phyloP scores from a whole-genome alignment of 352 stramenopile genomes.

The Phytopythium chamaehyphon region DNA sequence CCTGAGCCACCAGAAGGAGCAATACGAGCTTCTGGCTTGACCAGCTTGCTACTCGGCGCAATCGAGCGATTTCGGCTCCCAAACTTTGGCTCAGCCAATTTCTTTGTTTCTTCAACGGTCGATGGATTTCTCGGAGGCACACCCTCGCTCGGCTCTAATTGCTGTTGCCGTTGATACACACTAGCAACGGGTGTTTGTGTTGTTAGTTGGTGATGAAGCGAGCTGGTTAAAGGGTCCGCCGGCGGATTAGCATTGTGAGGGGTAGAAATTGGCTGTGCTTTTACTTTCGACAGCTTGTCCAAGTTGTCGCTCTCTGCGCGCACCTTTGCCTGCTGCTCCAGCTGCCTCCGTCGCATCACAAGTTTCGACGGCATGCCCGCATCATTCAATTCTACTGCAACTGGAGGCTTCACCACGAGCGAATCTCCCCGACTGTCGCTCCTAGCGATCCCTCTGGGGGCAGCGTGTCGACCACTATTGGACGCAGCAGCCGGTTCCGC shows the following conservation, averaged over 20 bases:
- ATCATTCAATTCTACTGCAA: neutral
- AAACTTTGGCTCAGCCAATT: too few species aligned
- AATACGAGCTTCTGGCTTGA: too few species aligned
- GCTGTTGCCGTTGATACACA: too few species aligned
- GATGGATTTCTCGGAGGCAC: neutral
- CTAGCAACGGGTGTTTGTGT: too few species aligned
- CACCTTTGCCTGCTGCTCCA: conserved; percentile 18
- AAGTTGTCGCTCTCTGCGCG: neutral
- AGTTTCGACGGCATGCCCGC: conserved; percentile 24
- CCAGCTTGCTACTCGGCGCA: too few species aligned
- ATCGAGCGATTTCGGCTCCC: too few species aligned
- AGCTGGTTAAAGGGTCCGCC: too few species aligned
- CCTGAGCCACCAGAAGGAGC: too few species aligned
- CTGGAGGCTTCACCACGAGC: neutral
- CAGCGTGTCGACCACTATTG: neutral
- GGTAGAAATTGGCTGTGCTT: neutral
- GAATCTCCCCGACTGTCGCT: too few species aligned
- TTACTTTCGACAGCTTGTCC: neutral
- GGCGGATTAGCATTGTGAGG: too few species aligned
- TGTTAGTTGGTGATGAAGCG: too few species aligned
- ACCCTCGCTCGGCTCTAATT: too few species aligned
- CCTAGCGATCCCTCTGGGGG: neutral
- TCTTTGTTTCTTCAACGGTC: neutral
- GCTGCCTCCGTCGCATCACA: conserved; percentile 36
- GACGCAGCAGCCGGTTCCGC: conserved; percentile 3